Evolutionary conservation across 169 alveolate species (phyloP).

Genomic region (Eimeria brunetti): DNA sequence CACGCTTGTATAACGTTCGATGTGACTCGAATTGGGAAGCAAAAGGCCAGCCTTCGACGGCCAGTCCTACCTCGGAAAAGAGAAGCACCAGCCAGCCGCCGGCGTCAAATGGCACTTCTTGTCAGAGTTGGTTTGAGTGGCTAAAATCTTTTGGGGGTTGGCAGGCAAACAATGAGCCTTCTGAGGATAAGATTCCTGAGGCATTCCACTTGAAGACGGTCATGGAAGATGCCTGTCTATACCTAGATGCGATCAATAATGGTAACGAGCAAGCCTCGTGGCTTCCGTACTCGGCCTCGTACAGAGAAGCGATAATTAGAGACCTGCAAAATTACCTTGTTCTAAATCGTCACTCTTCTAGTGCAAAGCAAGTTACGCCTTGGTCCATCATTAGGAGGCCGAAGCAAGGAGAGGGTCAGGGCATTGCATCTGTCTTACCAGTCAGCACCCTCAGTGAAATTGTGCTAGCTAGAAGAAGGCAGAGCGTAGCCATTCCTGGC

Average conservation of each 20-base stretch:
- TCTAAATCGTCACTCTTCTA: not conserved
- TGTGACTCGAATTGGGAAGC: constrained; percentile 50
- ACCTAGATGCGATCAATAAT: constrained; percentile 42
- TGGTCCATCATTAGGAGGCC: not conserved
- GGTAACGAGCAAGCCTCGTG: constrained; percentile 38
- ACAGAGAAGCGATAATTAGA: constrained; percentile 5
- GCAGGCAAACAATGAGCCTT: not conserved
- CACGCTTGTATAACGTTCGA: constrained; percentile 42
- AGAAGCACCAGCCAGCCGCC: not conserved
- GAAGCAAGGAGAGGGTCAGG: constrained; percentile 17
- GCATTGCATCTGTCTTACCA: constrained; percentile 12
- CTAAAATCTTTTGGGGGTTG: not conserved
- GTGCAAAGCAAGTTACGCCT: not conserved
- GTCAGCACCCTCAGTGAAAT: constrained; percentile 16
- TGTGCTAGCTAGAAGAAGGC: not conserved
- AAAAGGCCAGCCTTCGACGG: not conserved
- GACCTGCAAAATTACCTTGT: not conserved
- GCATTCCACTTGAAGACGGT: constrained; percentile 59
- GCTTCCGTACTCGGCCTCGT: constrained; percentile 62
- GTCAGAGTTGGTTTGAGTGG: constrained; percentile 55
- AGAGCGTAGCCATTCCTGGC: not conserved
- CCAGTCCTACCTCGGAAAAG: not conserved
- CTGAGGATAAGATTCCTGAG: constrained; percentile 31
- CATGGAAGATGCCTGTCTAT: constrained; percentile 6
- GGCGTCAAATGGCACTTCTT: not conserved